Evolutionary conservation across 2,329 filamentous ascomycete species (phyloP).

Genomic region (Trichoderma arundinaceum): DNA sequence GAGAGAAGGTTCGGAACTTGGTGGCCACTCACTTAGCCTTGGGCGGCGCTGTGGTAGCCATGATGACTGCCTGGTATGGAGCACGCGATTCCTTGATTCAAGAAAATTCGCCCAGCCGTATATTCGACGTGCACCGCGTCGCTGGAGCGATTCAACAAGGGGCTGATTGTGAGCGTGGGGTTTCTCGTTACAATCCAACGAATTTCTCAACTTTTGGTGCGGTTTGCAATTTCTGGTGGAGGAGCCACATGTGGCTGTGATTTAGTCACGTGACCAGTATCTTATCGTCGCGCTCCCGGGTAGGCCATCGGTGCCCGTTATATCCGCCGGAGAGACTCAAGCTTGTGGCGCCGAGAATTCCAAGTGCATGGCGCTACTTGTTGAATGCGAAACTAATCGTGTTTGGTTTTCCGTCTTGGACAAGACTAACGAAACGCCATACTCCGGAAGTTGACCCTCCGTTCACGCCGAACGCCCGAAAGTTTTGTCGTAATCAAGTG

Average conservation of each 20-base stretch:
- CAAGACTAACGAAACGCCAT: background rate
- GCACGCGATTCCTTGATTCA: background rate
- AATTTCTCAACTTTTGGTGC: constrained; percentile 53
- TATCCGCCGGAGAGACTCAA: too few relatives aligned
- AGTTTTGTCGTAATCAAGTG: constrained; percentile 23
- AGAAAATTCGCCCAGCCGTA: background rate
- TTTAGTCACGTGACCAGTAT: constrained; percentile 38
- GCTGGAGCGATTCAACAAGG: constrained; percentile 19
- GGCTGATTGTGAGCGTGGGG: constrained; percentile 45
- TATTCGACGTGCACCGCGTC: constrained; percentile 21
- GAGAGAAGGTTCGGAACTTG: constrained; percentile 23
- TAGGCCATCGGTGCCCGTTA: too few relatives aligned
- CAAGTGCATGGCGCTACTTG: background rate
- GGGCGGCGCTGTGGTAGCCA: constrained; percentile 48
- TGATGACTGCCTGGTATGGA: constrained; percentile 38
- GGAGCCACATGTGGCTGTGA: constrained; percentile 41
- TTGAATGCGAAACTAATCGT: background rate
- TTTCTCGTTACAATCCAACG: constrained; percentile 43
- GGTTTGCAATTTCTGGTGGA: constrained; percentile 45
- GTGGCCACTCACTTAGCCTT: constrained; percentile 48
- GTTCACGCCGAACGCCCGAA: constrained; percentile 16
- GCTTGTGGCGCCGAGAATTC: background rate
- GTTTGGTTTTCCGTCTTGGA: background rate
- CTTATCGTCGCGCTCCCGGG: background rate
- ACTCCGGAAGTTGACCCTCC: background rate